Percentiles rank a stretch among this genome's conserved stretches.
Evolutionary conservation across 176 grass and related monocot genomes (phyloP).

Genomic region (Avena eriantha): DNA sequence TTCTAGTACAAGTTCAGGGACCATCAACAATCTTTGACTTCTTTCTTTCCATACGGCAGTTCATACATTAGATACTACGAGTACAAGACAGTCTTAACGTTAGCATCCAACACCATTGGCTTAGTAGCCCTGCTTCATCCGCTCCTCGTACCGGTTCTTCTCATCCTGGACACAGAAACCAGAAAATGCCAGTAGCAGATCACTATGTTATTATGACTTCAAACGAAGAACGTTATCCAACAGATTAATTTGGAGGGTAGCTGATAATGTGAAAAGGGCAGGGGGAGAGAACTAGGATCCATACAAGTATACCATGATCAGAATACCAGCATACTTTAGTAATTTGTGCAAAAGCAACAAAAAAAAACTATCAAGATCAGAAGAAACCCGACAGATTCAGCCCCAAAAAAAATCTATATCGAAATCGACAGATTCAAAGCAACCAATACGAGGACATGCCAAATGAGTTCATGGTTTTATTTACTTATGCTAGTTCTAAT

Average conservation of each 20-base stretch:
- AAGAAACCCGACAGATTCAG: too few species aligned
- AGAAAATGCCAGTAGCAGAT: conserved; percentile 15
- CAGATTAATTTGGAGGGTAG: not conserved
- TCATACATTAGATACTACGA: not conserved
- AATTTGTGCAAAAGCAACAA: too few species aligned
- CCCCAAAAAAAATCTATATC: too few species aligned
- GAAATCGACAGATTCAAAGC: not conserved
- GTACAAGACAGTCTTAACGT: not conserved
- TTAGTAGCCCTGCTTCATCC: conserved; percentile 51
- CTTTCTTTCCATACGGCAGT: not conserved
- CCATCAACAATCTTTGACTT: not conserved
- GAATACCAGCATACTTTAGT: too few species aligned
- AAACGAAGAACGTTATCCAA: not conserved
- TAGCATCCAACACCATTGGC: not conserved
- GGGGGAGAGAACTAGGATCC: not conserved
- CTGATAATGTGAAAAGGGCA: not conserved
- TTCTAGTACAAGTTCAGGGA: not conserved
- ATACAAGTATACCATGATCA: too few species aligned
- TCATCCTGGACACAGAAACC: conserved; percentile 47
- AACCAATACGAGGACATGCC: not conserved
- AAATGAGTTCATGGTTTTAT: not conserved
- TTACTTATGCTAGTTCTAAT: not conserved
- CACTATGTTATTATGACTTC: not conserved
- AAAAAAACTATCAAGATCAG: too few species aligned
- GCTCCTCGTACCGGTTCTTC: conserved; percentile 44